Base-by-base conservation (phyloP, 305 asterid species). In the Fraxinus latifolia region DNA sequence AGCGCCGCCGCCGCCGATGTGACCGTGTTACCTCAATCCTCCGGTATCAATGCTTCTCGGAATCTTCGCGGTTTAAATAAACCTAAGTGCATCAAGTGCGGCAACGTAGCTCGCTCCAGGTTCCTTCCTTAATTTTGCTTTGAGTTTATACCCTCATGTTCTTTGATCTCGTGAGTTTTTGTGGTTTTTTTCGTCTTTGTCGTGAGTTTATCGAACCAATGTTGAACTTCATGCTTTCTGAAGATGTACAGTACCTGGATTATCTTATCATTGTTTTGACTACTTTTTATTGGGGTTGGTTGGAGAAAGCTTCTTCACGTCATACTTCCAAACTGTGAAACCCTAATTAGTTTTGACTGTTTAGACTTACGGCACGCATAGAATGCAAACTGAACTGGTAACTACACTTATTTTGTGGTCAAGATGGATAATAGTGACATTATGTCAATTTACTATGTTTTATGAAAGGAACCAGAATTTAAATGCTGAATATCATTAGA, bases 91-190 rank as follows among this genome's bases (percentile, higher is more conserved):
- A 95, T 94, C 84, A 91, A 92, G 91, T 95, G 98, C 83, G 98
- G 97, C 79, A 95, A 95, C 86, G 97, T 95, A 82, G 98, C 99
- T 80, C 99, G 98, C 78, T 94, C 99, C 82, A 91, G 98, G 99
- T 95, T 70, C 65, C 78, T 60, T 60, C 19, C 25, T 23, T 23
- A 25, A 67, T 67, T 7, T 27, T 25, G 17, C 34, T 60, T 19
- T 27, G 32, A 23, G 29, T 62, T 67, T 23, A 67, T 67, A 31
- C 74, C 8, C 4, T 25, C 31, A 11, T 25, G 36, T 67, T 67
- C 74, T 5, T 21, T 7, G 7, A 62, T 58, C 29, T 67, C 15
- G 7, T 27, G 74, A 27, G 33, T 67, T 27, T 67, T 36, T 27
- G 68, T 65, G n/a, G n/a, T 0, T 67, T 81, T 79, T 80, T 37